Evolutionary conservation across 2,329 filamentous ascomycete genomes (phyloP).

Genomic region (Anisogramma anomala): DNA sequence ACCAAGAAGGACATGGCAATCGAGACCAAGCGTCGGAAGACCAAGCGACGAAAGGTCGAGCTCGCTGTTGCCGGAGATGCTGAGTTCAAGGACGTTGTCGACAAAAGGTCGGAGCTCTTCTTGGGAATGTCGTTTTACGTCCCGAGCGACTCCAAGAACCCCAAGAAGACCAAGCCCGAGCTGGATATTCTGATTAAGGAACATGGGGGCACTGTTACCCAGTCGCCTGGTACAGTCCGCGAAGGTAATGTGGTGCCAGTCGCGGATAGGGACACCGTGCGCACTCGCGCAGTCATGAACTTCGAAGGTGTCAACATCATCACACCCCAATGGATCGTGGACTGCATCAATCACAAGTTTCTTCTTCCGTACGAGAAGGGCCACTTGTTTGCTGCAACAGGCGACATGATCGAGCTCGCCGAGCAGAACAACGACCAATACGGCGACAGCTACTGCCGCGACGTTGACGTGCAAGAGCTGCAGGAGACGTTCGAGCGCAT

Average conservation of each 20-base stretch:
- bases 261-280: conserved; percentile 65
- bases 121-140: conserved; percentile 70
- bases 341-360: conserved; percentile 58
- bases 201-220: conserved; percentile 69
- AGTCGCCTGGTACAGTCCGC: conserved; percentile 52
- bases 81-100: conserved; percentile 23
- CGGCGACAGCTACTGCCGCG: conserved; percentile 72
- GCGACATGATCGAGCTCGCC: conserved; percentile 41
- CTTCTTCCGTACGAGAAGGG: conserved; percentile 50
- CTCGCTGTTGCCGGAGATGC: conserved; percentile 60
- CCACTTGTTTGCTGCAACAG: conserved; percentile 62
- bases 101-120: conserved; percentile 54
- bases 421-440: conserved; percentile 59
- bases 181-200: conserved; percentile 73
- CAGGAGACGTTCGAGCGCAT: conserved; percentile 29
- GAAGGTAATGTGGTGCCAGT: conserved; percentile 60
- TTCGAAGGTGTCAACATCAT: conserved; percentile 58
- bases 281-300: neutral
- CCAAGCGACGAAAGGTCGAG: conserved; percentile 56
- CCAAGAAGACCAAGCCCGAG: conserved; percentile 67
- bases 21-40: conserved; percentile 50
- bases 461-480: conserved; percentile 30
- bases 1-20: conserved; percentile 67
- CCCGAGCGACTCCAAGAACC: conserved; percentile 61
- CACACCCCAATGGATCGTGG: conserved; percentile 68